Evolutionary conservation across 2,329 filamentous ascomycete species (phyloP), one percentile per base, ranked within the genome.

Genomic region (Phyllosticta citrichinensis): DNA sequence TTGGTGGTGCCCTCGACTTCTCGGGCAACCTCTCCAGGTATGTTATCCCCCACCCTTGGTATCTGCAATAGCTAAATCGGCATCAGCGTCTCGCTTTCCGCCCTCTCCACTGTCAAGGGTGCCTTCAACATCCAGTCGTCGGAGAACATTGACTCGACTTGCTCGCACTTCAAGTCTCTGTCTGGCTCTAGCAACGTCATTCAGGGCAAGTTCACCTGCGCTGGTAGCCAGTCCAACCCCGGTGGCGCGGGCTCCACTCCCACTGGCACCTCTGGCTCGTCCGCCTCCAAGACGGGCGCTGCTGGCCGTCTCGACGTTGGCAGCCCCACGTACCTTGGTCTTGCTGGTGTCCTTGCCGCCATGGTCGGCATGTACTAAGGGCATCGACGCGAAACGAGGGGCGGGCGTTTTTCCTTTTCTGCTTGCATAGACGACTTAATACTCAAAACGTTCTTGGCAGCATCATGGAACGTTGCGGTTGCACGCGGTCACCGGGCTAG

Each of bases 1-100:
- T 97, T 62, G 83, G 67, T 65, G 93, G 92, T 77, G 91, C 90
- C 69, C 81, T 97, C 71, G 87, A 91, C 74, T 84, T 96, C 74
- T 86, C 86, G 68, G 94, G 94, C 70, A 88, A 85, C 79, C 95
- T 97, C 76, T 82, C 85, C 65, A 80, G 83, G 91, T 95, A 82
- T 80, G 89, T 83, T 19, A 30, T 12, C 57, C 50, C 3, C 5
- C 8, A 50, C 11, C 8, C 27, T 47, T 33, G 5, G 30, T 40
- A 62, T 1, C 1, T 10, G n/a, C 8, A 27, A 19, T 10, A 27
- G 33, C 73, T 77, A 68, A 79, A 3, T 69, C 14, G 6, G 22
- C 50, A 60, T 1, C 67, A 96, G 91, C 63, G 85, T 94, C 66
- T 71, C 80, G 40, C 82, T 97, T 59, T 87, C 89, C 63, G 71